phyloP scores from a whole-genome alignment of 345 rosid genomes.

The Lepidium didymum region DNA sequence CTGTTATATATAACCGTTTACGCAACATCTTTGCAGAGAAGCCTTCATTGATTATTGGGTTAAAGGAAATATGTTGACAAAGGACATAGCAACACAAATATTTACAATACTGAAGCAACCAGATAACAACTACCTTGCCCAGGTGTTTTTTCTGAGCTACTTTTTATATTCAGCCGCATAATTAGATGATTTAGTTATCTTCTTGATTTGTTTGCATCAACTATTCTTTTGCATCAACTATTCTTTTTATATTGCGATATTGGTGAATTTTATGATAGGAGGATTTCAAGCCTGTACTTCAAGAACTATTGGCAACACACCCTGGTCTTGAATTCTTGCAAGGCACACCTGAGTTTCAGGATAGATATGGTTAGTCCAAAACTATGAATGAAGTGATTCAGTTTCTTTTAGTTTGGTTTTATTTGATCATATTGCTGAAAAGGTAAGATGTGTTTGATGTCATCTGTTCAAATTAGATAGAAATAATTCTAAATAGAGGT shows the following conservation, averaged over 20 bases:
- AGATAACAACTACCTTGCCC: constrained; percentile 59
- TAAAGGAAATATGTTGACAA: constrained; percentile 63
- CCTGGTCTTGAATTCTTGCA: constrained; percentile 96
- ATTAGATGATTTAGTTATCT: background rate
- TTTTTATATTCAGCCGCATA: background rate
- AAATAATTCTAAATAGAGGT: background rate
- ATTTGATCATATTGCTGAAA: background rate
- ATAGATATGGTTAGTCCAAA: constrained; percentile 81
- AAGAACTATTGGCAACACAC: constrained; percentile 86
- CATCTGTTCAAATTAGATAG: background rate
- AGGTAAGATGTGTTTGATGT: background rate
- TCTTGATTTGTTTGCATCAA: background rate
- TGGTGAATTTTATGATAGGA: constrained; percentile 40
- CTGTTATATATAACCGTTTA: background rate
- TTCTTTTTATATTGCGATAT: background rate
- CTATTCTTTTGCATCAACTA: background rate
- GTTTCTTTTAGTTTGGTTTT: background rate
- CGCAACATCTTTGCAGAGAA: constrained; percentile 38
- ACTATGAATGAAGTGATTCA: background rate
- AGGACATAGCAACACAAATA: constrained; percentile 65
- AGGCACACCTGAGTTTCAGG: constrained; percentile 98
- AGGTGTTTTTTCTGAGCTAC: constrained; percentile 40
- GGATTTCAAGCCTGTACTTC: constrained; percentile 85
- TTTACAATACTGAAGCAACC: constrained; percentile 72
- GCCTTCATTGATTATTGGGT: constrained; percentile 81